Conservation (phyloP, 306 rosid species). For the Castanopsis chinensis region DNA sequence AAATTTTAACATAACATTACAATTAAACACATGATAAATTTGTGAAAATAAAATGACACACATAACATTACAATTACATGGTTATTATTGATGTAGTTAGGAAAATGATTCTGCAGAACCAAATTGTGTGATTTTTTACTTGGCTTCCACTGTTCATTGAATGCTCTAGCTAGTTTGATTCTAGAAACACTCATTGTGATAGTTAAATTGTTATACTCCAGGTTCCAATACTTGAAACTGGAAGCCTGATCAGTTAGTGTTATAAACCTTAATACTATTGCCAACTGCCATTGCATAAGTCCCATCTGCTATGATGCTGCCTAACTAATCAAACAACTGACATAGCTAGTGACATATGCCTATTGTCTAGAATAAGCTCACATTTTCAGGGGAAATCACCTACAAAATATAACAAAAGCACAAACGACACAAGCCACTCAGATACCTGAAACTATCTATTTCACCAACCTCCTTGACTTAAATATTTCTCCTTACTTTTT, state of each 20-base stretch:
- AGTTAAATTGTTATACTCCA: neutral
- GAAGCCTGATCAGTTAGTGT: neutral
- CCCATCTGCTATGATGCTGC: neutral
- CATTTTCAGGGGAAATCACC: neutral
- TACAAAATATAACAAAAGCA: neutral
- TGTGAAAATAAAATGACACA: no score
- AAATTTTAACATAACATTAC: no score
- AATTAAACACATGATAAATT: no score
- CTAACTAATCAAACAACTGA: neutral
- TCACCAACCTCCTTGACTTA: constrained; percentile 34
- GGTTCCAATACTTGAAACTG: neutral
- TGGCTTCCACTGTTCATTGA: no score
- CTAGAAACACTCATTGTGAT: neutral
- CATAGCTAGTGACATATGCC: neutral
- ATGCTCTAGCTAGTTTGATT: no score
- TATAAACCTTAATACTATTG: no score
- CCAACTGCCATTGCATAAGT: neutral
- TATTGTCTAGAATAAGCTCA: neutral
- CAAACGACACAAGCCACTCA: constrained; percentile 1
- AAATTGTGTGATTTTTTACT: neutral
- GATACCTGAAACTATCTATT: constrained; percentile 15
- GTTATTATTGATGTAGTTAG: neutral
- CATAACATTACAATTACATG: no score
- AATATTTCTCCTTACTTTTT: constrained; percentile 26
- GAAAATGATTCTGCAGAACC: neutral